Evolutionary conservation across 1,284 basidiomycete species (phyloP).

Genomic region (Clitocybe nebularis): DNA sequence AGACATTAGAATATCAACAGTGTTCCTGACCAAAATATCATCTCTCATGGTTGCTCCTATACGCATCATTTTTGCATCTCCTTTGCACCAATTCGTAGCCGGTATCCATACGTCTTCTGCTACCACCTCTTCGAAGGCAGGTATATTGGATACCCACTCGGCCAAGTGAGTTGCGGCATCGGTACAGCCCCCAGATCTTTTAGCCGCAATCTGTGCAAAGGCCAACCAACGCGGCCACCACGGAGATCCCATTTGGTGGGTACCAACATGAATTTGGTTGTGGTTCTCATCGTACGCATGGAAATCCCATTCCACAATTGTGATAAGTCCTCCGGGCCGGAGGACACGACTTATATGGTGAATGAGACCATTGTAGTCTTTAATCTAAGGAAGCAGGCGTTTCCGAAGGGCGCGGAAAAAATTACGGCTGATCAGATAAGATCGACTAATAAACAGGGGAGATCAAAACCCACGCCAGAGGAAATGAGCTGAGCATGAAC

Average conservation of each 20-base stretch:
- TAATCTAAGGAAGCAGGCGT: constrained; percentile 56
- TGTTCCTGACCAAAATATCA: constrained; percentile 32
- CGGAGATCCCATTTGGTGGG: constrained; percentile 39
- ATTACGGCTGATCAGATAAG: no score
- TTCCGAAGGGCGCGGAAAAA: constrained; percentile 12
- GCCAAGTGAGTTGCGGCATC: constrained; percentile 56
- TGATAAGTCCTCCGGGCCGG: constrained; percentile 64
- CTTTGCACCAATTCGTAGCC: constrained; percentile 41
- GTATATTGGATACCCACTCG: constrained; percentile 49
- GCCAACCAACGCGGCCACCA: constrained; percentile 63
- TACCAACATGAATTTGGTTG: constrained; percentile 37
- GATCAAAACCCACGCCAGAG: constrained; percentile 52
- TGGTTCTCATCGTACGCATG: constrained; percentile 50
- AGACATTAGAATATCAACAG: background rate
- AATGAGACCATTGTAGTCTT: constrained; percentile 60
- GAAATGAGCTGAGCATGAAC: constrained; percentile 67
- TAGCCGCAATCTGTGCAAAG: constrained; percentile 45
- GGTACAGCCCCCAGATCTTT: constrained; percentile 52
- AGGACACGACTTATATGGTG: constrained; percentile 65
- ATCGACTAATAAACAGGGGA: no score
- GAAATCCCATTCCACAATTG: constrained; percentile 69
- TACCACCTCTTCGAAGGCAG: constrained; percentile 51
- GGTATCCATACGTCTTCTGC: constrained; percentile 58
- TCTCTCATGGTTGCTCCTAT: constrained; percentile 33
- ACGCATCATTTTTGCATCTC: constrained; percentile 21